Conservation (phyloP, 768 basidiomycete species). For the Mycena indigotica region DNA sequence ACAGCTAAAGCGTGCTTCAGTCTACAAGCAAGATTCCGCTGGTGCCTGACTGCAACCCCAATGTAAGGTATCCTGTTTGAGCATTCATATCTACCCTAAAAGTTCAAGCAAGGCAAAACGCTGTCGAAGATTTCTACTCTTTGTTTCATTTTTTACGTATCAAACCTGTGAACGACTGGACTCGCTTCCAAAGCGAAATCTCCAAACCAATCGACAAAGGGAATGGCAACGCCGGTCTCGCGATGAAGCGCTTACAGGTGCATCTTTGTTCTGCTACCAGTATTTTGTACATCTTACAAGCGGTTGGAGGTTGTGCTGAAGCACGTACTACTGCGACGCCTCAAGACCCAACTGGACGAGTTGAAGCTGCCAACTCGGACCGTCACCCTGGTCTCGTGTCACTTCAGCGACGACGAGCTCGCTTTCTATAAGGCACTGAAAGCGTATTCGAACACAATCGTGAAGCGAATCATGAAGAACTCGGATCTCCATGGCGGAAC, state of each 20-base stretch:
- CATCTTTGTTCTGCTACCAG: background rate
- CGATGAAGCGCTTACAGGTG: slow-evolving; percentile 81
- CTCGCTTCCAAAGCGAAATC: slow-evolving; percentile 76
- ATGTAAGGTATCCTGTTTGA: no score
- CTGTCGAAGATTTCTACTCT: slow-evolving; percentile 84
- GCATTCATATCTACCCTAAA: no score
- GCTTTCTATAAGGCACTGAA: slow-evolving; percentile 78
- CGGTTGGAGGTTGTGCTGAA: slow-evolving; percentile 64
- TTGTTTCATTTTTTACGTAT: slow-evolving; percentile 86
- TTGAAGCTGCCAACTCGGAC: slow-evolving; percentile 76
- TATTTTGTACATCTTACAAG: no score
- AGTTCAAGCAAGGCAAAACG: slow-evolving; percentile 84
- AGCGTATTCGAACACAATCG: slow-evolving; percentile 58
- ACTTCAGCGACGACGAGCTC: slow-evolving; percentile 75
- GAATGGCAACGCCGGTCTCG: slow-evolving; percentile 48
- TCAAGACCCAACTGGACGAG: slow-evolving; percentile 71
- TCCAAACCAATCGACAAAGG: slow-evolving; percentile 76
- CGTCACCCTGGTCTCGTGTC: slow-evolving; percentile 71
- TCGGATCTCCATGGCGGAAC: slow-evolving; percentile 40
- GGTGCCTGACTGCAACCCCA: slow-evolving; percentile 87
- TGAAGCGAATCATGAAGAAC: slow-evolving; percentile 65
- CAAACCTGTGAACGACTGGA: slow-evolving; percentile 78
- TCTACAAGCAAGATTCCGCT: slow-evolving; percentile 73
- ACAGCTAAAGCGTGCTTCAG: slow-evolving; percentile 76
- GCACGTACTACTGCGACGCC: slow-evolving; percentile 86